Conservation (phyloP, 2,329 filamentous ascomycete genomes). For the Cytospora leucostoma region DNA sequence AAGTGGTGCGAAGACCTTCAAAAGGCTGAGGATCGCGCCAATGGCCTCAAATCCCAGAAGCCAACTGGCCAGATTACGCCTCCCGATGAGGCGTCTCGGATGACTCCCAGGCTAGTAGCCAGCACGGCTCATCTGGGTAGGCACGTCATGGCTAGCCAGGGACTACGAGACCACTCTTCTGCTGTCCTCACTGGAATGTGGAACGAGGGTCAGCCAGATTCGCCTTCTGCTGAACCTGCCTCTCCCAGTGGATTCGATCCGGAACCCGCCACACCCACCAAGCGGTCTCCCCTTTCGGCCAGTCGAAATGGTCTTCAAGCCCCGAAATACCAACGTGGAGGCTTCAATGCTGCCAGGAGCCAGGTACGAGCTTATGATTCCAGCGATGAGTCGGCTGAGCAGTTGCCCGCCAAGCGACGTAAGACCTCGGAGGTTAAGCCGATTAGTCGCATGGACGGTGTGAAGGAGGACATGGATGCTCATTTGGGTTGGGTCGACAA, state of each 20-base stretch:
- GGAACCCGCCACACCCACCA: conserved; percentile 13
- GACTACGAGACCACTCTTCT: conserved; percentile 51
- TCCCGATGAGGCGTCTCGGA: neutral
- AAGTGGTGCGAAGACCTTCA: conserved; percentile 75
- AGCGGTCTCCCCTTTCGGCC: conserved; percentile 12
- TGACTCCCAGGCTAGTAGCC: neutral
- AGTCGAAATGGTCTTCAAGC: neutral
- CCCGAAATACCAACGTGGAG: neutral
- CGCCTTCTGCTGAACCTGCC: conserved; percentile 41
- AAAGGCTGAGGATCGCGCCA: conserved; percentile 39
- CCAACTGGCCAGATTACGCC: neutral
- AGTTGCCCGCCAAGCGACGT: conserved; percentile 20
- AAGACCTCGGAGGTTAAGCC: conserved; percentile 17
- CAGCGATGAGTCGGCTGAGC: neutral
- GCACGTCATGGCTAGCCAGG: conserved; percentile 6
- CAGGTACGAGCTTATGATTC: neutral
- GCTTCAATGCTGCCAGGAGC: neutral
- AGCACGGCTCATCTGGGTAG: neutral
- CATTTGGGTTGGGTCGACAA: neutral
- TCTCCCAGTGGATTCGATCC: conserved; percentile 1
- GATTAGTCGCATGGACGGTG: neutral
- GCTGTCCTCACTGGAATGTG: conserved; percentile 59
- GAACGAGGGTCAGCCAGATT: conserved; percentile 65
- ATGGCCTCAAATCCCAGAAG: neutral
- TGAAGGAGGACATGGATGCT: conserved; percentile 7